Base-by-base conservation (phyloP, 805 yeast species). In the Saccharomycopsis sp. region DNA sequence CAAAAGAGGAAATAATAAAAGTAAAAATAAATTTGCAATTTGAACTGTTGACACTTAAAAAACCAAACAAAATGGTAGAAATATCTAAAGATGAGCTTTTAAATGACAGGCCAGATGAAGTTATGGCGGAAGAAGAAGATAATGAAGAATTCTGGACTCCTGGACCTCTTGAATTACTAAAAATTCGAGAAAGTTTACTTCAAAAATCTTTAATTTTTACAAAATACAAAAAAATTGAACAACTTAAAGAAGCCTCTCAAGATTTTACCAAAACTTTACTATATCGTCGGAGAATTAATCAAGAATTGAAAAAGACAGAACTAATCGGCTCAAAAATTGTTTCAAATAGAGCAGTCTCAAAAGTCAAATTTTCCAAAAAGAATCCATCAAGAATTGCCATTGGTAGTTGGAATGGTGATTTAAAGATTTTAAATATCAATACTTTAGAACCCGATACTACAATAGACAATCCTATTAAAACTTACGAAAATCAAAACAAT, bases 111-210 rank as follows among this genome's bases (percentile, higher is more conserved):
- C 57, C 46, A 3, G 59, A 44, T 2, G 58, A 48, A 2, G 60
- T 51, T 1, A 64, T 55, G 5, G 70, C 58, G 1, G 68, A 59
- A 1, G 73, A 62, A 2, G 76, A 67, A 1, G 79, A 75, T 8
- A 79, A 83, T 12, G 94, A 79, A 37, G 95, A 86, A 45, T 87
- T 81, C 52, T 86, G 76, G 52, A 86, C 95, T 0, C 94, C 94
- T 0, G 95, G 94, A 0, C 58, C 70, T 0, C 61, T 59, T 3
- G 71, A 65, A 4, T 57, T 88, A 8, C 59, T 67, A 5, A 60
- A 64, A 1, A 67, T 74, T 0, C 66, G 97, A 38, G 55, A 59
- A 28, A 45, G 49, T 2, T 63, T 88, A 0, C 70, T 86, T 0
- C 45, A 58, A 4, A 60, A 58, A 41, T 79, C 95, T 0, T 49